Base-by-base conservation (phyloP, 2,329 filamentous ascomycete genomes). In the Fusarium sp. region DNA sequence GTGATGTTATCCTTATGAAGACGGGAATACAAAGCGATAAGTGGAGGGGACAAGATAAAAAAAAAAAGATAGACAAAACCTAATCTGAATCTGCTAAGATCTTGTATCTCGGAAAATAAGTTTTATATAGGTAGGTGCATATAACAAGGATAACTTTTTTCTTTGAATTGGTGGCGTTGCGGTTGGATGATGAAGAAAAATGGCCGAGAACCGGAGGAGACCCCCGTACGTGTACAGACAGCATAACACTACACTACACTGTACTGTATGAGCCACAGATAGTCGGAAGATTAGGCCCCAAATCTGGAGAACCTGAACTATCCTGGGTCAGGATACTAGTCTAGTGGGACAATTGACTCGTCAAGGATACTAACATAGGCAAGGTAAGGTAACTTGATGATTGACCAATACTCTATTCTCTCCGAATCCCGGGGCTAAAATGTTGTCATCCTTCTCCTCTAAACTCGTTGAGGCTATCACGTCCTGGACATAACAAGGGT, bases 161-260 rank as follows among this genome's bases (percentile, higher is more conserved):
- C 31, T 48, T 65, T 31, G 53, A 61, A 58, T 55, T 49, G 64
- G 63, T 61, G 44, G 45, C 53, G 68, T 57, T 62, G 68, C 54
- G 59, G 68, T 69, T 62, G 28, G 53, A 63, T 58, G 34, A 51
- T 43, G 44, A 44, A 48, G 7, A 12, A 61, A 65, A 59, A 52
- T 62, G 69, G 66, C 69, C 69, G 69, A 71, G 50, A 62, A 71
- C 63, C 69, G 69, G 69, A 71, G 68, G 43, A 41, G 30, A 44
- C 28, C 31, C 48, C 49, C n/a, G 49, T 51, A 26, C 23, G 10
- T 42, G 49, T 52, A 19, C 49, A 44, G 31, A 19, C 49, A 44
- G 31, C 39, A n/a, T n/a, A n/a, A n/a, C n/a, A 41, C 23, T 48
- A 23, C 21, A 23, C 21, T 23, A 6, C 5, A 23, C 21, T 23